These are phyloP conservation scores for Eragrostis tef DNA, from an alignment of 202 grass and related monocot species.

Conservation along the genomic window DNA sequence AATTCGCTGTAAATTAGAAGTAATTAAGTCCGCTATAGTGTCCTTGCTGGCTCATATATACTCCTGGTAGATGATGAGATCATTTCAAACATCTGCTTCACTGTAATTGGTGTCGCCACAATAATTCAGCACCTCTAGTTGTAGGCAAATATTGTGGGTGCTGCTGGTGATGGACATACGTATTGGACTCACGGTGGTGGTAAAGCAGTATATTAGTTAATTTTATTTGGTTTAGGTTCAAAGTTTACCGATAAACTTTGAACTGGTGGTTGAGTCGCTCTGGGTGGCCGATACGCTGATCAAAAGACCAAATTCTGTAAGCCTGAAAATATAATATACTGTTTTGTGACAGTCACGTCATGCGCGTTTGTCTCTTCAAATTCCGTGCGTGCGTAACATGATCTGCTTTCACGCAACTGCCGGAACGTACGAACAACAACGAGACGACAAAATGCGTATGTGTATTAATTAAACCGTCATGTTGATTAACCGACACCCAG, in stretches of 20 bases:
- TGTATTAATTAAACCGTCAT: background rate
- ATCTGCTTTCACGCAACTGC: background rate
- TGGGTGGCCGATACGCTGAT: conserved; percentile 1
- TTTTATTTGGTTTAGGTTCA: conserved; percentile 10
- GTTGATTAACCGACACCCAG: background rate
- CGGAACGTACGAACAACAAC: background rate
- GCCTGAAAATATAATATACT: background rate
- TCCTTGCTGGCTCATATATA: background rate
- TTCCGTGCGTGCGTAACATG: background rate
- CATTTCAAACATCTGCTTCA: background rate
- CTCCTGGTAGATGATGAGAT: background rate
- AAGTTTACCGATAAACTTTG: background rate
- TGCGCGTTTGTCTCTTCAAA: background rate
- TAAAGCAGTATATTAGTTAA: background rate
- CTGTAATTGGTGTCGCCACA: background rate
- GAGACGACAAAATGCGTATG: background rate
- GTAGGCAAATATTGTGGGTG: conserved; percentile 14
- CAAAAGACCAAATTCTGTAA: background rate
- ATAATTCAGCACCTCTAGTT: conserved; percentile 24
- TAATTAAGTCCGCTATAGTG: background rate
- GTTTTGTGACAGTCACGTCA: background rate
- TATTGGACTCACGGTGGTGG: background rate
- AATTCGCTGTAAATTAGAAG: conserved; percentile 46
- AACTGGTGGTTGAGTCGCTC: conserved; percentile 15
- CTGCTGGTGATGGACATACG: background rate